These are phyloP conservation scores for Physaria fendleri DNA, from an alignment of 345 rosid genomes.

Conservation along the genomic window DNA sequence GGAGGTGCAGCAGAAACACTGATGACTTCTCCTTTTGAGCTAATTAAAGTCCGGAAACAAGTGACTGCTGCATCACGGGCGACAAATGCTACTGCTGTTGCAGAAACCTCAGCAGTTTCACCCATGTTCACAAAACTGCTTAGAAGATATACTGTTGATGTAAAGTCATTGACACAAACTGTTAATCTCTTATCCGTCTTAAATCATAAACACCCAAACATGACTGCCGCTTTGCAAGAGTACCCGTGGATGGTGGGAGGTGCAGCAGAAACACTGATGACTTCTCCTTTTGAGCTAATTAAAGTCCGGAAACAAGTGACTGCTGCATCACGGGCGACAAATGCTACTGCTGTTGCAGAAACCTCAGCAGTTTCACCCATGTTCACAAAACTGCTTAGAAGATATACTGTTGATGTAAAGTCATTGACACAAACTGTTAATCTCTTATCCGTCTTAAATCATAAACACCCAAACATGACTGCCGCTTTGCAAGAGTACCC, in stretches of 20 bases:
- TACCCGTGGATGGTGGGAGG: slow-evolving; percentile 99
- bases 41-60: slow-evolving; percentile 70
- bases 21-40: slow-evolving; percentile 69
- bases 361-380: slow-evolving; percentile 36
- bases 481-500: slow-evolving; percentile 71
- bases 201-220: slow-evolving; percentile 56
- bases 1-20: slow-evolving; percentile 80
- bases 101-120: slow-evolving; percentile 31
- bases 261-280: slow-evolving; percentile 56
- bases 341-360: slow-evolving; percentile 29
- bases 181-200: slow-evolving; percentile 66
- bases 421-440: slow-evolving; percentile 52
- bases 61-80: slow-evolving; percentile 63
- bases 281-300: slow-evolving; percentile 75
- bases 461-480: slow-evolving; percentile 57
- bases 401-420: slow-evolving; percentile 58
- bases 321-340: slow-evolving; percentile 54
- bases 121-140: slow-evolving; percentile 46
- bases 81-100: slow-evolving; percentile 31
- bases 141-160: slow-evolving; percentile 55
- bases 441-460: slow-evolving; percentile 65
- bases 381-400: slow-evolving; percentile 42
- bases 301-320: slow-evolving; percentile 76
- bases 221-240: slow-evolving; percentile 59
- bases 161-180: slow-evolving; percentile 51